These are phyloP conservation scores for Hypoxylon sp. DNA, from an alignment of 2,329 filamentous ascomycete species.

Conservation along the genomic window DNA sequence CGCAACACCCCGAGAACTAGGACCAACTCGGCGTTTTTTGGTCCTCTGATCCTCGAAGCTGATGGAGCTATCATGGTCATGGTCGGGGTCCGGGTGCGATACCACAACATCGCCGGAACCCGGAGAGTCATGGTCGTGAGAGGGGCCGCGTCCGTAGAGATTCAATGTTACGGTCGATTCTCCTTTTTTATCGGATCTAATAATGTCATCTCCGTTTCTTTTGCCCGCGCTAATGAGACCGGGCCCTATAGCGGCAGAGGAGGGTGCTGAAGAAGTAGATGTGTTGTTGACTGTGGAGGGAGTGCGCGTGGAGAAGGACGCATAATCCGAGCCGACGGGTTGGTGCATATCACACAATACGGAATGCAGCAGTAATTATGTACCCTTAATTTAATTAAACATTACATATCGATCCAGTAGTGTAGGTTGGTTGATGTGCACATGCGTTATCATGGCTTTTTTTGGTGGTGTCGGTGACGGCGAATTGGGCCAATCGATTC, in stretches of 20 bases:
- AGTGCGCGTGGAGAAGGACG: conserved; percentile 22
- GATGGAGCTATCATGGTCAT: conserved; percentile 6
- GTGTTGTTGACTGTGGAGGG: conserved; percentile 6
- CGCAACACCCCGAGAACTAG: conserved; percentile 60
- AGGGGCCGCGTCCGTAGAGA: conserved; percentile 39
- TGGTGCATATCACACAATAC: conserved; percentile 31
- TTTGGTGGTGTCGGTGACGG: too few relatives aligned
- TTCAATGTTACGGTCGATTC: too few relatives aligned
- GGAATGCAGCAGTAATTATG: too few relatives aligned
- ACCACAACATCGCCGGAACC: conserved; percentile 36
- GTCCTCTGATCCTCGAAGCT: conserved; percentile 42
- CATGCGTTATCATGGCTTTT: too few relatives aligned
- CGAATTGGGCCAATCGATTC: too few relatives aligned
- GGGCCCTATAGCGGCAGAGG: not conserved
- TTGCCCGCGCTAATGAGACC: not conserved
- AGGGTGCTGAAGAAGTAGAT: conserved; percentile 5
- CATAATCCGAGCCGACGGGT: conserved; percentile 27
- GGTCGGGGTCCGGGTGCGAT: conserved; percentile 19
- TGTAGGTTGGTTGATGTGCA: too few relatives aligned
- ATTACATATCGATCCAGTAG: too few relatives aligned
- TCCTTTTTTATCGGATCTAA: too few relatives aligned
- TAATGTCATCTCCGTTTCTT: too few relatives aligned
- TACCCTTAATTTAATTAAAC: too few relatives aligned
- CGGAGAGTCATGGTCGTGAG: conserved; percentile 39
- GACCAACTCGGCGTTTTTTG: conserved; percentile 58